Percentiles rank a stretch among this genome's conserved stretches.
These are phyloP conservation scores for Xylaria sp. DNA, from an alignment of 2,329 filamentous ascomycete species.

Conservation along the genomic window DNA sequence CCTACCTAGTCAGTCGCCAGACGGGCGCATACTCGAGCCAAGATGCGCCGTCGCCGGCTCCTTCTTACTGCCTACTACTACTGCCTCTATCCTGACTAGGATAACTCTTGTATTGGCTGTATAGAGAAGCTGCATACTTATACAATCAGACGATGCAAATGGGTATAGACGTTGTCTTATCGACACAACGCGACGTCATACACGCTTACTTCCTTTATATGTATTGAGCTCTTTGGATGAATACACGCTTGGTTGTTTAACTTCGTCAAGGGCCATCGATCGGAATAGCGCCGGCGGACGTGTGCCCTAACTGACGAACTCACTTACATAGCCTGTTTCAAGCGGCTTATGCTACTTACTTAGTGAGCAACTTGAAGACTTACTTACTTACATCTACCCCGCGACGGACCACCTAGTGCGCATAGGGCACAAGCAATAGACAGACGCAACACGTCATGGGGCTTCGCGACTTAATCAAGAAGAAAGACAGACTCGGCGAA, in stretches of 20 bases:
- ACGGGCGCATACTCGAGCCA: constrained; percentile 33
- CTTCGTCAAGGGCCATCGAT: background rate
- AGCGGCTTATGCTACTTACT: background rate
- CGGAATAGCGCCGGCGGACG: background rate
- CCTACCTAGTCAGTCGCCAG: background rate
- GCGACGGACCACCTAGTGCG: too few relatives aligned
- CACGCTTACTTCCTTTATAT: background rate
- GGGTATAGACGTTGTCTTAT: constrained; percentile 6
- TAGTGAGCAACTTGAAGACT: background rate
- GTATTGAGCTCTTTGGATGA: background rate
- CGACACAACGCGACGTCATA: constrained; percentile 1
- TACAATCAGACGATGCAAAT: background rate
- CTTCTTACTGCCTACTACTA: background rate
- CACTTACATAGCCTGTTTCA: background rate
- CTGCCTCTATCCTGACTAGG: constrained; percentile 3
- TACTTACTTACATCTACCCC: background rate
- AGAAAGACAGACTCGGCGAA: constrained; percentile 60
- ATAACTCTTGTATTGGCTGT: too few relatives aligned
- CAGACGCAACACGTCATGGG: constrained; percentile 55
- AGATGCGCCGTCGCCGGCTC: constrained; percentile 19
- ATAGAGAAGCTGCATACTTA: constrained; percentile 8
- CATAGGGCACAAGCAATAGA: background rate
- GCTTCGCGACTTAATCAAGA: constrained; percentile 64
- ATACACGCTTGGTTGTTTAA: background rate
- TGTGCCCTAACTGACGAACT: background rate